These are phyloP conservation scores for Hymenoscyphus repandus DNA, from an alignment of 2,329 filamentous ascomycete genomes.

Conservation along the genomic window DNA sequence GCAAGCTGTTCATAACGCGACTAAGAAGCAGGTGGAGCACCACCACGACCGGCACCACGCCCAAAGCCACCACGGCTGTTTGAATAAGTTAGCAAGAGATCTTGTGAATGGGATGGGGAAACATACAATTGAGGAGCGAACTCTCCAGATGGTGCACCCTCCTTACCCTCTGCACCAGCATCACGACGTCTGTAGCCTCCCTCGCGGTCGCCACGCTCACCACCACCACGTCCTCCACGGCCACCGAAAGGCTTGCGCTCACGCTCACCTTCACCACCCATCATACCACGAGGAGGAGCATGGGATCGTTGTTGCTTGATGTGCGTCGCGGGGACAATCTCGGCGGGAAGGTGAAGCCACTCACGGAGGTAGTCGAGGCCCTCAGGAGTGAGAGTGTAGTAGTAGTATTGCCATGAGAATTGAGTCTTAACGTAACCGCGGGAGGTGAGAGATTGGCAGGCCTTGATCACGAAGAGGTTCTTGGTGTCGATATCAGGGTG, in stretches of 20 bases:
- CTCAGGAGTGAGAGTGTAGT: constrained; percentile 99
- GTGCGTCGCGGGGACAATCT: constrained; percentile 99
- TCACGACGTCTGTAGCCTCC: constrained; percentile 92
- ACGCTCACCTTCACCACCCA: constrained; percentile 75
- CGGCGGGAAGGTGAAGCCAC: constrained; percentile 98
- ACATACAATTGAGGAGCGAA: constrained; percentile 86
- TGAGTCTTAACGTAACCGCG: constrained; percentile 99
- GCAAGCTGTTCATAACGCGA: constrained; percentile 28
- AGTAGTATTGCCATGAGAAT: constrained; percentile 99
- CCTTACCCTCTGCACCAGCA: constrained; percentile 67
- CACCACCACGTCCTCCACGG: constrained; percentile 65
- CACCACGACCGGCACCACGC: constrained; percentile 67
- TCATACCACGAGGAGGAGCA: constrained; percentile 84
- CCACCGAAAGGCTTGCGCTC: constrained; percentile 78
- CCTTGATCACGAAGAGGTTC: constrained; percentile 99
- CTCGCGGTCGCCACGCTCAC: constrained; percentile 63
- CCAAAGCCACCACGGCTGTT: constrained; percentile 79
- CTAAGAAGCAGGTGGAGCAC: constrained; percentile 52
- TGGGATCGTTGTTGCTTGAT: constrained; percentile 99
- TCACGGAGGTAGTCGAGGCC: constrained; percentile 99
- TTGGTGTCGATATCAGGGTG: constrained; percentile 98
- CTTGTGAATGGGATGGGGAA: constrained; percentile 10
- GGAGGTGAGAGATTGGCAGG: constrained; percentile 94
- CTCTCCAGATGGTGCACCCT: constrained; percentile 86
- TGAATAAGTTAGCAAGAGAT: constrained; percentile 27